Evolutionary conservation across 2,329 filamentous ascomycete species (phyloP).

Genomic region (Mycocentrospora acerina): DNA sequence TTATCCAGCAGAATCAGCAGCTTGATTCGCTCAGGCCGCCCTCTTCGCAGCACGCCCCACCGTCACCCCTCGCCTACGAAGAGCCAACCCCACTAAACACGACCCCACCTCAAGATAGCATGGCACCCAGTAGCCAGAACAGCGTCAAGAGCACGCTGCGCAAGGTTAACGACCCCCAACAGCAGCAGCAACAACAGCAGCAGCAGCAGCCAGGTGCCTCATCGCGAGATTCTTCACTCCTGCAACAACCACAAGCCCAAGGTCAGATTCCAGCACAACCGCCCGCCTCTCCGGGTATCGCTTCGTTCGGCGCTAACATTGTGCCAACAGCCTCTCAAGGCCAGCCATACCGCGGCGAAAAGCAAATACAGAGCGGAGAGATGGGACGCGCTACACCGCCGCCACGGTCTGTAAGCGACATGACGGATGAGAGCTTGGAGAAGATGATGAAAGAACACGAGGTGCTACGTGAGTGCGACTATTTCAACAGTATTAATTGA

Average conservation of each 20-base stretch:
- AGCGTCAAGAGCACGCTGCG: slow-evolving; percentile 33
- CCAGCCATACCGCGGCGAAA: slow-evolving; percentile 45
- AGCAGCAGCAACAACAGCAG: no score
- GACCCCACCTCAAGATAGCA: slow-evolving; percentile 35
- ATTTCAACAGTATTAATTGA: background rate
- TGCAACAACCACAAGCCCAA: slow-evolving; percentile 38
- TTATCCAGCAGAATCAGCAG: slow-evolving; percentile 31
- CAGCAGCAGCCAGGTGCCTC: slow-evolving; percentile 31
- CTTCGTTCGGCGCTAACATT: slow-evolving; percentile 49
- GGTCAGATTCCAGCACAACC: slow-evolving; percentile 40
- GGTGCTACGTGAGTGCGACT: slow-evolving; percentile 47
- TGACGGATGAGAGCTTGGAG: slow-evolving; percentile 51
- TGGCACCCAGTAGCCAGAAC: slow-evolving; percentile 29
- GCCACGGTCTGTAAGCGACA: slow-evolving; percentile 44
- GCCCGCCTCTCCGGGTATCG: slow-evolving; percentile 41
- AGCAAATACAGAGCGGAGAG: slow-evolving; percentile 35
- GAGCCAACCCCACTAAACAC: slow-evolving; percentile 31
- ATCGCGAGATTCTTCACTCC: slow-evolving; percentile 37
- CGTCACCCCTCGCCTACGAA: slow-evolving; percentile 38
- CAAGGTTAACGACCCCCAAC: slow-evolving; percentile 36
- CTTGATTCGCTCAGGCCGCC: slow-evolving; percentile 36
- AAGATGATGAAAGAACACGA: slow-evolving; percentile 54
- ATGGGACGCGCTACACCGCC: slow-evolving; percentile 49
- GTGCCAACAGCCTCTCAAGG: slow-evolving; percentile 49
- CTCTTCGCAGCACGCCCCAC: slow-evolving; percentile 38